A percentile compares a stretch with the other conserved stretches of the same genome.
Evolutionary conservation across 2,329 filamentous ascomycete species (phyloP).

Genomic region (Fusarium oligoseptatum): DNA sequence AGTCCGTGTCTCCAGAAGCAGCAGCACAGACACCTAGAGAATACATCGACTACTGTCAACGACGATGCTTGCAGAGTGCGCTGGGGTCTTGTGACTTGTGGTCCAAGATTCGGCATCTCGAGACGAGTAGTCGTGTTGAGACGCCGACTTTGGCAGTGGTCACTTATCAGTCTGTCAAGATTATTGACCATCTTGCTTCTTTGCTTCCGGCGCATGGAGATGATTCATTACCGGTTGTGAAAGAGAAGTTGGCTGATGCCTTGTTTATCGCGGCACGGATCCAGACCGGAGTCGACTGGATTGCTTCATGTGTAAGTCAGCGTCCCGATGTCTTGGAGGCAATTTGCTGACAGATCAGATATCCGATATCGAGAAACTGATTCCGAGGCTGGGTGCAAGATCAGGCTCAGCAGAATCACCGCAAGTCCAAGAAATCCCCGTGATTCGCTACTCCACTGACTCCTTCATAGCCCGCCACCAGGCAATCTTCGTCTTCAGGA

Average conservation of each 20-base stretch:
- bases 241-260: constrained; percentile 25
- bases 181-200: constrained; percentile 26
- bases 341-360: constrained; percentile 8
- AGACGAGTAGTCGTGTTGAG: constrained; percentile 27
- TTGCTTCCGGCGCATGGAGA: constrained; percentile 22
- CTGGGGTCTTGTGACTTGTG: constrained; percentile 28
- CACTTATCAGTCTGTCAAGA: constrained; percentile 36
- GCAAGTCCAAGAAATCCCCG: constrained; percentile 5
- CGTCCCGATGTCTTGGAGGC: accelerated
- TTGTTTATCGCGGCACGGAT: not conserved
- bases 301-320: constrained; percentile 21
- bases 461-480: not conserved
- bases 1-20: constrained; percentile 33
- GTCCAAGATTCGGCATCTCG: constrained; percentile 21
- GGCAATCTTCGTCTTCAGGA: constrained; percentile 1
- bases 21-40: constrained; percentile 20
- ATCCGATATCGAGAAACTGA: constrained; percentile 24
- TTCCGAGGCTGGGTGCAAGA: constrained; percentile 18
- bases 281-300: constrained; percentile 9
- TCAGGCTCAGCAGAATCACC: not conserved
- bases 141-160: constrained; percentile 20
- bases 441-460: not conserved
- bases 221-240: constrained; percentile 8
- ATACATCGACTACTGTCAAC: constrained; percentile 38
- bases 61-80: constrained; percentile 20